A percentile compares a stretch with the other conserved stretches of the same genome.
Evolutionary conservation across 352 stramenopile genomes (phyloP).

Genomic region (Phytophthora citricola): DNA sequence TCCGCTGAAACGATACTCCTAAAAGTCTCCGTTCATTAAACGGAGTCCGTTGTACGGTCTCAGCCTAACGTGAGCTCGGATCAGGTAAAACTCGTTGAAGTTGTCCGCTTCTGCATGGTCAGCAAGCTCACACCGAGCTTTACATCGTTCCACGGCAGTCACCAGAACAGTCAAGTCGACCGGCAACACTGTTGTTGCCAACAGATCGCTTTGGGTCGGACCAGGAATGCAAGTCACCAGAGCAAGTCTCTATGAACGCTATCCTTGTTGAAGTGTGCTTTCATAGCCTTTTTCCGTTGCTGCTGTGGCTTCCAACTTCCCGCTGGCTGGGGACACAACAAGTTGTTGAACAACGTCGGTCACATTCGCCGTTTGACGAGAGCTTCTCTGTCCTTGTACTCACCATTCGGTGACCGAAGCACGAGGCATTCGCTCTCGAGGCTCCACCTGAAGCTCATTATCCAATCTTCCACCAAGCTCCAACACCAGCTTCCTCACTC

Average conservation of each 20-base stretch:
- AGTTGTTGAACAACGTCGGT: constrained; percentile 1
- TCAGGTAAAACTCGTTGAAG: constrained; percentile 25
- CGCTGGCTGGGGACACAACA: neutral
- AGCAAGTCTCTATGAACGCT: constrained; percentile 2
- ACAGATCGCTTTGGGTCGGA: constrained; percentile 3
- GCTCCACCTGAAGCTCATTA: constrained; percentile 34
- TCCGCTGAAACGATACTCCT: neutral
- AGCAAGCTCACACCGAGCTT: constrained; percentile 19
- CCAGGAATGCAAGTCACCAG: neutral
- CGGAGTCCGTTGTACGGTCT: neutral
- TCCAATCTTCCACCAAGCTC: constrained; percentile 43
- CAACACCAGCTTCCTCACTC: constrained; percentile 32
- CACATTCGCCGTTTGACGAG: constrained; percentile 17
- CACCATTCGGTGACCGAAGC: neutral
- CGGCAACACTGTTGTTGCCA: neutral
- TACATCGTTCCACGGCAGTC: constrained; percentile 25
- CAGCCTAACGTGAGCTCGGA: neutral
- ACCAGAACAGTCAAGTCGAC: constrained; percentile 1
- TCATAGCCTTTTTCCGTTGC: too few relatives aligned
- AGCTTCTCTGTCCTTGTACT: neutral
- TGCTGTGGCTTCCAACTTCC: neutral
- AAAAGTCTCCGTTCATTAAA: too few relatives aligned
- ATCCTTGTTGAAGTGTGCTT: constrained; percentile 19
- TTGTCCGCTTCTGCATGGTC: constrained; percentile 4
- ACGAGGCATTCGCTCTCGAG: neutral